phyloP scores from a whole-genome alignment of 352 stramenopile genomes.

The Phytophthora rubi region DNA sequence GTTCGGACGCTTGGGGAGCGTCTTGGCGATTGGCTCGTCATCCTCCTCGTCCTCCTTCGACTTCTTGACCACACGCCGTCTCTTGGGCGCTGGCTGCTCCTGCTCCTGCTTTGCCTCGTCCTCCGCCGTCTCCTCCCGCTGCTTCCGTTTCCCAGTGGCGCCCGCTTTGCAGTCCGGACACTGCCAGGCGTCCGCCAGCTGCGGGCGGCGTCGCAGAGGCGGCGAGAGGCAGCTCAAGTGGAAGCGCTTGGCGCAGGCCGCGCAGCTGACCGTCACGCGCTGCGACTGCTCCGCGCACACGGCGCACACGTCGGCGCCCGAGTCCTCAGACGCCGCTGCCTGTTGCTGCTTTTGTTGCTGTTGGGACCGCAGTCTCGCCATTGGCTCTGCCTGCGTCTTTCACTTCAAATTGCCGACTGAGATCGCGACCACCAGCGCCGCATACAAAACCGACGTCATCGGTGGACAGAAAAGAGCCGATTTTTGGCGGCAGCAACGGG shows the following conservation, averaged over 20 bases:
- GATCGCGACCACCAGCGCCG: background rate
- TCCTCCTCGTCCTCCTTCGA: constrained; percentile 6
- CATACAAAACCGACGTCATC: background rate
- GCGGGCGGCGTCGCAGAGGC: constrained; percentile 53
- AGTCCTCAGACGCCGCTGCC: constrained; percentile 2
- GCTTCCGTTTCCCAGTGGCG: background rate
- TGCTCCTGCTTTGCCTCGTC: background rate
- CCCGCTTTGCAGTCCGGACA: constrained; percentile 44
- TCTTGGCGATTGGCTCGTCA: constrained; percentile 14
- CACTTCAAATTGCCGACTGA: constrained; percentile 39
- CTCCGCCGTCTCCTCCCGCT: too few species aligned
- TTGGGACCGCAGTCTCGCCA: constrained; percentile 29
- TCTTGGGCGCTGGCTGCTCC: constrained; percentile 20
- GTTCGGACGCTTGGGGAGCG: constrained; percentile 4
- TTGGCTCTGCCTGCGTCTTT: constrained; percentile 9
- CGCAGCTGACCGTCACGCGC: constrained; percentile 57
- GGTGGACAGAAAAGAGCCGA: constrained; percentile 12
- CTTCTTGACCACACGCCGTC: constrained; percentile 17
- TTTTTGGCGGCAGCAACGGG: constrained; percentile 14
- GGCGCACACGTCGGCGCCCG: constrained; percentile 31
- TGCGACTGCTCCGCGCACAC: constrained; percentile 49
- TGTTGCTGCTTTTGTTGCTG: background rate
- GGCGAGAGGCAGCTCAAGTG: constrained; percentile 68
- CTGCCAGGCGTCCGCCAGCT: constrained; percentile 44
- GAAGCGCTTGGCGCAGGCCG: constrained; percentile 44